Percentiles rank a stretch among this genome's conserved stretches.
phyloP scores from a whole-genome alignment of 31 red algal genomes.

The Asparagopsis taxiformis region DNA sequence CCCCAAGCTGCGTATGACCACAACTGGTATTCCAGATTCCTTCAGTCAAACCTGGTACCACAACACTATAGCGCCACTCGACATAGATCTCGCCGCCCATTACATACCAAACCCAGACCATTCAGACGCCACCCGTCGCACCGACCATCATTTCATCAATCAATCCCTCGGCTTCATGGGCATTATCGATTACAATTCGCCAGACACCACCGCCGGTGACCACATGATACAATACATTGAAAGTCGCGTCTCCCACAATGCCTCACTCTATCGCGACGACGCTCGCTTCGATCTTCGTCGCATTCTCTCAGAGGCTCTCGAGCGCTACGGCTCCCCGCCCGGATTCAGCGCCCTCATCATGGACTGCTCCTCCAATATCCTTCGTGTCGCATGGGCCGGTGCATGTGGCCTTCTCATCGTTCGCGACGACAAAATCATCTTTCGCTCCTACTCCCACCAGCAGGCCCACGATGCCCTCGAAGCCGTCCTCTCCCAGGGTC shows the following conservation, averaged over 20 bases:
- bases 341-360: constrained; percentile 38
- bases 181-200: constrained; percentile 28
- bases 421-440: constrained; percentile 45
- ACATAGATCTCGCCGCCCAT: constrained; percentile 28
- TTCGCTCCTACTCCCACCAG: constrained; percentile 21
- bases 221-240: constrained; percentile 18
- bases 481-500: background rate
- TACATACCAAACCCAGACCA: constrained; percentile 6
- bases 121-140: background rate
- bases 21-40: constrained; percentile 34
- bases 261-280: background rate
- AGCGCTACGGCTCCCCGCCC: constrained; percentile 22
- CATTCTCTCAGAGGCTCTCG: constrained; percentile 26
- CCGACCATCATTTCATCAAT: constrained; percentile 17
- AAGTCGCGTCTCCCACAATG: constrained; percentile 4
- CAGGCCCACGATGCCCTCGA: constrained; percentile 18
- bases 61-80: constrained; percentile 3
- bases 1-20: no score
- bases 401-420: constrained; percentile 60
- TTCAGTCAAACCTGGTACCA: constrained; percentile 28
- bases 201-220: constrained; percentile 10
- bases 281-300: constrained; percentile 26
- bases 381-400: constrained; percentile 51
- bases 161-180: background rate
- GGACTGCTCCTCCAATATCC: constrained; percentile 16